Base-by-base conservation (phyloP, 106 monocot species). In the Xerophyta viscosa region DNA sequence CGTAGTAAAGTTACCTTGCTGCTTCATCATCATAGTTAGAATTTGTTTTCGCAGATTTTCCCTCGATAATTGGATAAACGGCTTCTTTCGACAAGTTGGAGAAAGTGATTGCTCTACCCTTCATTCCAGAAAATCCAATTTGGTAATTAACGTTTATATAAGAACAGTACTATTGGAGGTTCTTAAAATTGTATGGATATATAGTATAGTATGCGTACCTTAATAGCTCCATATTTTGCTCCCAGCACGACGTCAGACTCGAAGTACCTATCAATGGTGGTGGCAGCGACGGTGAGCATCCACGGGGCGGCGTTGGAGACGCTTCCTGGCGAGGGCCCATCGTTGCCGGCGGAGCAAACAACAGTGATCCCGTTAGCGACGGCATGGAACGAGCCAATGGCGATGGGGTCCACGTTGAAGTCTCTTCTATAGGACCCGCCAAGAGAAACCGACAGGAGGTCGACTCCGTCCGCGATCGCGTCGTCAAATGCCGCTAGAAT, bases 71-170 rank as follows among this genome's bases (percentile, higher is more conserved):
- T 15, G 81, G 81, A 70, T 91, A 76, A 6, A 22, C 48, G 36
- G 78, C 53, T 3, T 81, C 66, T 59, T 78, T 86, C 3, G 74
- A 21, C n/a, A 91, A 41, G 15, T 63, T 68, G 8, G 91, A 91
- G 72, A 91, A 86, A 29, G 85, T 91, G 72, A 91, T 78, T 12
- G 81, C 86, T 50, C 56, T 56, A 25, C 91, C 91, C 81, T 90
- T 31, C 5, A 49, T 50, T 20, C 18, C 33, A 47, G 6, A 15
- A 43, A 22, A n/a, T 36, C 12, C 18, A 44, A 3, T 13, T 6
- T 11, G 27, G 27, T 7, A 54, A 46, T 9, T 33, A 33, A 33
- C 10, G 5, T 6, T 33, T 5, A 33, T 10, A 33, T 33, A n/a
- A n/a, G n/a, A n/a, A n/a, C n/a, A n/a, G n/a, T n/a, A n/a, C n/a